Evolutionary conservation across 1,284 basidiomycete genomes (phyloP).

Genomic region (Ceratobasidium sp.): DNA sequence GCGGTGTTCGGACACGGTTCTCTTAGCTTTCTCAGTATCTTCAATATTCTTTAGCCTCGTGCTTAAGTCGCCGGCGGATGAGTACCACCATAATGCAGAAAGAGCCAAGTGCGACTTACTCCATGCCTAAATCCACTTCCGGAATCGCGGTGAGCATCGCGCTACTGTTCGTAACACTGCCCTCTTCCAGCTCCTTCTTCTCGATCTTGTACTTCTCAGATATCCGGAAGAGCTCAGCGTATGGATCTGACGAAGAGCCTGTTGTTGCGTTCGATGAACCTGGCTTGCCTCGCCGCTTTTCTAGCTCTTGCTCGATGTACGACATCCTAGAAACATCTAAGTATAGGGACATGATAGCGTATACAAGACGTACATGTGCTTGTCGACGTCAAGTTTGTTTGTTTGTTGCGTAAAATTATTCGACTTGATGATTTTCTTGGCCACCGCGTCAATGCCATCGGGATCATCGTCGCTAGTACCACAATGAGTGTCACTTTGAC

Average conservation of each 20-base stretch:
- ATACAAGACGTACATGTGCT: slow-evolving; percentile 80
- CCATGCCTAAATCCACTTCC: slow-evolving; percentile 97
- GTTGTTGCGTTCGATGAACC: slow-evolving; percentile 54
- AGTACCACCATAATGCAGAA: neutral
- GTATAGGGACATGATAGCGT: neutral
- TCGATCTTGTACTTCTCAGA: slow-evolving; percentile 70
- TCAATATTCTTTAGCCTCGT: slow-evolving; percentile 92
- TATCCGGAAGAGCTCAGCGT: slow-evolving; percentile 82
- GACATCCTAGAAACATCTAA: slow-evolving; percentile 77
- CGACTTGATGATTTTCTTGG: slow-evolving; percentile 75
- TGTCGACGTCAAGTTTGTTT: slow-evolving; percentile 93
- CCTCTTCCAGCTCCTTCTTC: slow-evolving; percentile 71
- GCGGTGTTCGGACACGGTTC: slow-evolving; percentile 76
- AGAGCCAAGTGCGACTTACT: slow-evolving; percentile 63
- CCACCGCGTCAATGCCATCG: slow-evolving; percentile 69
- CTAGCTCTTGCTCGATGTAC: slow-evolving; percentile 94
- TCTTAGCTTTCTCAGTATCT: slow-evolving; percentile 94
- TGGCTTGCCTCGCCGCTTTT: slow-evolving; percentile 68
- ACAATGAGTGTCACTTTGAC: slow-evolving; percentile 2
- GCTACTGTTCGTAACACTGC: slow-evolving; percentile 88
- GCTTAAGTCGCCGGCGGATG: slow-evolving; percentile 52
- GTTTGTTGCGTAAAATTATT: slow-evolving; percentile 98
- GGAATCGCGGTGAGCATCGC: slow-evolving; percentile 97
- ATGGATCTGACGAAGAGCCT: slow-evolving; percentile 64
- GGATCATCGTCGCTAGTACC: slow-evolving; percentile 55